These are phyloP conservation scores for Schizosaccharomyces versatilis DNA, from an alignment of 1,139 yeast species.

Conservation along the genomic window DNA sequence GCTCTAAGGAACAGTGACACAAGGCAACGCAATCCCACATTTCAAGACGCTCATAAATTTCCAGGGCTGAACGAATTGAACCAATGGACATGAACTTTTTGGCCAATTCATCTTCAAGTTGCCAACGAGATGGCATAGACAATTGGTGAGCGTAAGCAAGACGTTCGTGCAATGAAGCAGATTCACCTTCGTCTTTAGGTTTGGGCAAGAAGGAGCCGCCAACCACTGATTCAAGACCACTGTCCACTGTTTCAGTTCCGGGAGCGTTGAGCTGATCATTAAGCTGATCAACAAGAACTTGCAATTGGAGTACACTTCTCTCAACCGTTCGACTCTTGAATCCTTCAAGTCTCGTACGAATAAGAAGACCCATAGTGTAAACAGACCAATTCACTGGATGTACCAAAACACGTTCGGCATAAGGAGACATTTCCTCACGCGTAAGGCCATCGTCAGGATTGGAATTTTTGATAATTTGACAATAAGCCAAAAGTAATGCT, in stretches of 20 bases:
- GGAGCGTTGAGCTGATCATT: conserved; percentile 42
- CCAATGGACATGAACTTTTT: conserved; percentile 78
- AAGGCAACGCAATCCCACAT: conserved; percentile 69
- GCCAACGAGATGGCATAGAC: conserved; percentile 68
- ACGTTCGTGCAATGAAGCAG: conserved; percentile 25
- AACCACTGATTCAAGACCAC: background rate
- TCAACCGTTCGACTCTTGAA: conserved; percentile 68
- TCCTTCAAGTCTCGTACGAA: conserved; percentile 65
- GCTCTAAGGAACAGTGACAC: conserved; percentile 73
- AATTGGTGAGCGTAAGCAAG: conserved; percentile 50
- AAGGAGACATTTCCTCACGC: conserved; percentile 61
- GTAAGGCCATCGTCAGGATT: conserved; percentile 24
- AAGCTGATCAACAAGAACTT: conserved; percentile 71
- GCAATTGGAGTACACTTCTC: conserved; percentile 83
- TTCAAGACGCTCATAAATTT: conserved; percentile 61
- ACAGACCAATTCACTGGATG: conserved; percentile 40
- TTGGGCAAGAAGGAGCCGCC: conserved; percentile 32
- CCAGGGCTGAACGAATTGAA: conserved; percentile 65
- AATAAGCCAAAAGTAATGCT: conserved; percentile 46
- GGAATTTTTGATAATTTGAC: conserved; percentile 42
- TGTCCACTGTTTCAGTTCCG: conserved; percentile 1
- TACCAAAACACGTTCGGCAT: conserved; percentile 48
- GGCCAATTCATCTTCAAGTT: conserved; percentile 61
- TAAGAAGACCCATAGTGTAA: conserved; percentile 73
- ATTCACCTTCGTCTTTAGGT: conserved; percentile 20